These are phyloP conservation scores for Trichoderma erinaceum DNA, from an alignment of 495 filamentous ascomycete genomes.

Conservation along the genomic window DNA sequence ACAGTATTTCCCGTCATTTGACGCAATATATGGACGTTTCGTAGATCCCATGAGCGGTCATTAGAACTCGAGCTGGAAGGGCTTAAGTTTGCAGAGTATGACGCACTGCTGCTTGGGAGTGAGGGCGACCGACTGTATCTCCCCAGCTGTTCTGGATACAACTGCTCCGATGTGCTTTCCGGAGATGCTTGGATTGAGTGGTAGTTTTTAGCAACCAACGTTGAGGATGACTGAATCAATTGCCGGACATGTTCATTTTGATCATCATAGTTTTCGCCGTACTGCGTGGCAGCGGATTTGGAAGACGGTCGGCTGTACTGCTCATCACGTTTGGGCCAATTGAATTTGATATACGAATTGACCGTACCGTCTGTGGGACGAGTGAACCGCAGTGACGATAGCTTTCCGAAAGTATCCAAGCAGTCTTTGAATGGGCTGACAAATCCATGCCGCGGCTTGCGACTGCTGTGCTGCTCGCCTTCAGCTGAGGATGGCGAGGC, in stretches of 20 bases:
- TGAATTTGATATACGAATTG: slow-evolving; percentile 15
- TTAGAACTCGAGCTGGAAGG: background rate
- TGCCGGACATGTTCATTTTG: background rate
- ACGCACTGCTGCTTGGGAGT: background rate
- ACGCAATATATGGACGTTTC: too few species aligned
- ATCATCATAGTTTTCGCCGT: background rate
- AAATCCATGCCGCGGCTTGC: background rate
- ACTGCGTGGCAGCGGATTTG: background rate
- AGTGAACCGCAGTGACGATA: background rate
- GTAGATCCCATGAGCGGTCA: background rate
- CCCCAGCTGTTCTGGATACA: background rate
- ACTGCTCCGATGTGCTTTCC: background rate
- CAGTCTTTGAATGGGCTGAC: slow-evolving; percentile 11
- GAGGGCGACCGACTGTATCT: background rate
- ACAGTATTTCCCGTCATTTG: background rate
- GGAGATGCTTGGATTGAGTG: background rate
- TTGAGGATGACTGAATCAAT: background rate
- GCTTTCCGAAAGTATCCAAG: background rate
- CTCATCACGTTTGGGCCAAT: background rate
- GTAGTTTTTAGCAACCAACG: background rate
- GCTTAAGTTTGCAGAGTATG: background rate
- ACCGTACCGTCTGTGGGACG: background rate
- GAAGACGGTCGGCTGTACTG: background rate
- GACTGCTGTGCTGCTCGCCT: background rate
- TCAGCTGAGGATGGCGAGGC: background rate